phyloP scores from a whole-genome alignment of 2,329 filamentous ascomycete genomes.

The Trichoderma breve region DNA sequence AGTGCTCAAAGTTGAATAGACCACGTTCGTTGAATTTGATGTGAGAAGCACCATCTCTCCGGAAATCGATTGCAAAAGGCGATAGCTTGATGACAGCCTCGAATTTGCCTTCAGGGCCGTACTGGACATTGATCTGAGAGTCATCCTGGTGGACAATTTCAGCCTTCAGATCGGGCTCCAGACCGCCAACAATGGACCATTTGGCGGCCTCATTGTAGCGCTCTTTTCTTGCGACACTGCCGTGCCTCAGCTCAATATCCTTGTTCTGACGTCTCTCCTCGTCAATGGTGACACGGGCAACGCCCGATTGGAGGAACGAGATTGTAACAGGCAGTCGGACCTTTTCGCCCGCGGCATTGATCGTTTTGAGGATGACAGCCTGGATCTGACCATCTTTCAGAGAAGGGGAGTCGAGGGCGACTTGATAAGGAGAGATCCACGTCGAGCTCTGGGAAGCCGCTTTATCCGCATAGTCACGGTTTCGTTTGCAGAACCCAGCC shows the following conservation, averaged over 20 bases:
- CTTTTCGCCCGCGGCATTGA: slow-evolving; percentile 60
- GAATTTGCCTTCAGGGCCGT: slow-evolving; percentile 72
- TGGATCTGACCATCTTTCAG: slow-evolving; percentile 79
- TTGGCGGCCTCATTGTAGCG: slow-evolving; percentile 89
- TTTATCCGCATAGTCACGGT: slow-evolving; percentile 82
- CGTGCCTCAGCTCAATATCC: slow-evolving; percentile 82
- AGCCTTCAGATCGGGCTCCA: slow-evolving; percentile 69
- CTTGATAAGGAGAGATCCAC: slow-evolving; percentile 79
- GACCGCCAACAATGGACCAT: slow-evolving; percentile 81
- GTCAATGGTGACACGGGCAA: slow-evolving; percentile 82
- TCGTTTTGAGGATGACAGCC: slow-evolving; percentile 77
- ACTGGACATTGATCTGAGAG: slow-evolving; percentile 70
- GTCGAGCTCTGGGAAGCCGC: slow-evolving; percentile 61
- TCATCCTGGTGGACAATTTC: slow-evolving; percentile 65
- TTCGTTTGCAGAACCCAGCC: slow-evolving; percentile 95
- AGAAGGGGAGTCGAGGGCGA: slow-evolving; percentile 68
- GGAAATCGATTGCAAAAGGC: slow-evolving; percentile 84
- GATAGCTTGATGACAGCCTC: slow-evolving; percentile 80
- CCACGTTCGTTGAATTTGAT: slow-evolving; percentile 89
- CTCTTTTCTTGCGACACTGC: slow-evolving; percentile 82
- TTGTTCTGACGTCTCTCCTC: slow-evolving; percentile 88
- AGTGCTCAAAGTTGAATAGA: slow-evolving; percentile 90
- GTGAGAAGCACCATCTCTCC: slow-evolving; percentile 75
- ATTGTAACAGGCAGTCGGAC: slow-evolving; percentile 80
- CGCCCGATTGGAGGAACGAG: slow-evolving; percentile 86